phyloP scores from a whole-genome alignment of 2,329 filamentous ascomycete species.

The Nigrograna mackinnonii region DNA sequence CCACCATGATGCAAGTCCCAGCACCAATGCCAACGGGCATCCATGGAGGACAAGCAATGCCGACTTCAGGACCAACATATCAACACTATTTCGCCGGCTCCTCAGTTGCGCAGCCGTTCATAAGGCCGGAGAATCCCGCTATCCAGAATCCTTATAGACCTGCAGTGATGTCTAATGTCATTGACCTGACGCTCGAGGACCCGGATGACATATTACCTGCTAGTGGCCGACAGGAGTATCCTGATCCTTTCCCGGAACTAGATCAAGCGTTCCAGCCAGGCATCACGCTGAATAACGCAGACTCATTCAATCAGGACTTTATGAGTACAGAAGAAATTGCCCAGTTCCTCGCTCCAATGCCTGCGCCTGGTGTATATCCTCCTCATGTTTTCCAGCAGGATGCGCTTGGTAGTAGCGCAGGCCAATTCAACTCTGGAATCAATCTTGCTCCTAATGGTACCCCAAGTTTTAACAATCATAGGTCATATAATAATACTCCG shows the following conservation, averaged over 20 bases:
- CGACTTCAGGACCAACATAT: too few relatives aligned
- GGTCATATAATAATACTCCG: background rate
- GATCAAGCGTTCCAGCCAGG: slow-evolving; percentile 10
- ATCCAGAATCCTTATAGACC: background rate
- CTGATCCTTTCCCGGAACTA: slow-evolving; percentile 28
- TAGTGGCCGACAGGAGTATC: slow-evolving; percentile 6
- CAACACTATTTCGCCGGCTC: too few relatives aligned
- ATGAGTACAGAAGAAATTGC: slow-evolving; percentile 31
- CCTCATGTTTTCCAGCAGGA: background rate
- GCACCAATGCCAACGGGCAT: background rate
- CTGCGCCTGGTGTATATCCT: slow-evolving; percentile 5
- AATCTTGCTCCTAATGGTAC: background rate
- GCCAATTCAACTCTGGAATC: background rate
- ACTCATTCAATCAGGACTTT: slow-evolving; percentile 25
- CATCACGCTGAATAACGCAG: background rate
- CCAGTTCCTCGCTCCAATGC: slow-evolving; percentile 25
- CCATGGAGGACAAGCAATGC: too few relatives aligned
- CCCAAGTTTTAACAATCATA: background rate
- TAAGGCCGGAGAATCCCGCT: background rate
- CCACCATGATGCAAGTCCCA: too few relatives aligned
- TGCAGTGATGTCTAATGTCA: slow-evolving; percentile 3
- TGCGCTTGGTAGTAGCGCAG: background rate
- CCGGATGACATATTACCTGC: too few relatives aligned
- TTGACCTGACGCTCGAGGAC: slow-evolving; percentile 31
- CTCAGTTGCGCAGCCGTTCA: background rate